Conservation (phyloP, 1,284 basidiomycete species). For the Irpex lacteus region DNA sequence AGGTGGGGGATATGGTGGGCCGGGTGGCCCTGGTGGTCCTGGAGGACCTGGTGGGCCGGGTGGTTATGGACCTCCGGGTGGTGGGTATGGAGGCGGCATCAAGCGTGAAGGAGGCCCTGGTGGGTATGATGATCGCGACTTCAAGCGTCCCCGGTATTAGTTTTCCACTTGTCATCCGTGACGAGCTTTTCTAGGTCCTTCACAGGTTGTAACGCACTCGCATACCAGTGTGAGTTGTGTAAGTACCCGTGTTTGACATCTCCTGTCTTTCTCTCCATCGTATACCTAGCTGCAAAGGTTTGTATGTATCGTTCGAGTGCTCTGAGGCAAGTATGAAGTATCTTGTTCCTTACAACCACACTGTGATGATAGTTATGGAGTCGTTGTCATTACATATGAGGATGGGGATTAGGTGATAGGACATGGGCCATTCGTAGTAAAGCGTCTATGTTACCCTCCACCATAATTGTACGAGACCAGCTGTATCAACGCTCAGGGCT, state of each 20-base stretch:
- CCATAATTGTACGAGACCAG: neutral
- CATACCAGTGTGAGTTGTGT: slow-evolving; percentile 6
- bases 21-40: slow-evolving; percentile 23
- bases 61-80: slow-evolving; percentile 36
- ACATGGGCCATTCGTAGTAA: neutral
- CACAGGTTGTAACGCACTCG: slow-evolving; percentile 1
- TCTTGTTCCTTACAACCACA: neutral
- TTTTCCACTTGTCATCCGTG: neutral
- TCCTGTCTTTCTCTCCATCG: neutral
- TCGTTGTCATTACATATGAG: neutral
- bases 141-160: slow-evolving; percentile 79
- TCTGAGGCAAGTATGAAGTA: slow-evolving; percentile 8
- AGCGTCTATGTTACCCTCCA: neutral
- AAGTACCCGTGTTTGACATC: slow-evolving; percentile 9
- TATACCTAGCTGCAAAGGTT: slow-evolving; percentile 1
- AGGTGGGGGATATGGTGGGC: slow-evolving; percentile 32
- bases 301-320: slow-evolving; percentile 6
- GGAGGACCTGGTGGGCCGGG: slow-evolving; percentile 35
- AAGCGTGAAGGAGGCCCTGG: slow-evolving; percentile 62
- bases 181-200: neutral
- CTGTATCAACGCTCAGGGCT: slow-evolving; percentile 47
- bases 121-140: slow-evolving; percentile 75
- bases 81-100: slow-evolving; percentile 46
- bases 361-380: neutral
- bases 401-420: neutral